Evolutionary conservation across 805 yeast species (phyloP).

Genomic region (Metschnikowia vanudenii): DNA sequence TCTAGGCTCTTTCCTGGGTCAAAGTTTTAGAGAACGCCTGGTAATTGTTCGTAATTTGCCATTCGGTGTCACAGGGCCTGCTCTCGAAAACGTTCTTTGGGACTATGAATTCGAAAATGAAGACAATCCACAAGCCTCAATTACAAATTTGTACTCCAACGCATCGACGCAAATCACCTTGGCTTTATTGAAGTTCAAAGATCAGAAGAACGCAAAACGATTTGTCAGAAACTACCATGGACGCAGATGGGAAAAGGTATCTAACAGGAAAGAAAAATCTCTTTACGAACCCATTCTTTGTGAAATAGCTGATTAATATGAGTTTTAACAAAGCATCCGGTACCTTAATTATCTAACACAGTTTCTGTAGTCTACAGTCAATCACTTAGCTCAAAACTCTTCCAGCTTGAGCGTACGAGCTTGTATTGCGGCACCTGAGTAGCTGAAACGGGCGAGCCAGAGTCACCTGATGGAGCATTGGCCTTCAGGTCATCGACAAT

Average conservation of each 20-base stretch:
- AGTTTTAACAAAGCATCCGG: background rate
- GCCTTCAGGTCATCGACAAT: conserved; percentile 46
- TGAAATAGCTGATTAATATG: conserved; percentile 30
- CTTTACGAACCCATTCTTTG: conserved; percentile 39
- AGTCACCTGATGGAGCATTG: background rate
- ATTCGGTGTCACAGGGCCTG: conserved; percentile 34
- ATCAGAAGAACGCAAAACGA: conserved; percentile 44
- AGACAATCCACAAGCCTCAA: conserved; percentile 18
- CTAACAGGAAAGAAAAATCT: conserved; percentile 25
- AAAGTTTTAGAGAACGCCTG: conserved; percentile 22
- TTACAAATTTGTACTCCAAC: conserved; percentile 27
- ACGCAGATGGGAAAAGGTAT: conserved; percentile 35
- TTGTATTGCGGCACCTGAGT: background rate
- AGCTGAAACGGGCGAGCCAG: background rate
- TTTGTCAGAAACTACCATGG: conserved; percentile 58
- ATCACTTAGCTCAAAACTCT: conserved; percentile 4
- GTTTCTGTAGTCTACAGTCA: background rate
- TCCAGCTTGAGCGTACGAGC: conserved; percentile 11
- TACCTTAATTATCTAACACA: background rate
- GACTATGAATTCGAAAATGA: conserved; percentile 43
- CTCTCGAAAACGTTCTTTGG: conserved; percentile 46
- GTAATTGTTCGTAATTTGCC: conserved; percentile 51
- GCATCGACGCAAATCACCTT: conserved; percentile 27
- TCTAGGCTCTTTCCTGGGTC: conserved; percentile 22
- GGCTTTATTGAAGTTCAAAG: conserved; percentile 44